phyloP scores from a whole-genome alignment of 2,329 filamentous ascomycete species.

The Trichophyton mentagrophytes region DNA sequence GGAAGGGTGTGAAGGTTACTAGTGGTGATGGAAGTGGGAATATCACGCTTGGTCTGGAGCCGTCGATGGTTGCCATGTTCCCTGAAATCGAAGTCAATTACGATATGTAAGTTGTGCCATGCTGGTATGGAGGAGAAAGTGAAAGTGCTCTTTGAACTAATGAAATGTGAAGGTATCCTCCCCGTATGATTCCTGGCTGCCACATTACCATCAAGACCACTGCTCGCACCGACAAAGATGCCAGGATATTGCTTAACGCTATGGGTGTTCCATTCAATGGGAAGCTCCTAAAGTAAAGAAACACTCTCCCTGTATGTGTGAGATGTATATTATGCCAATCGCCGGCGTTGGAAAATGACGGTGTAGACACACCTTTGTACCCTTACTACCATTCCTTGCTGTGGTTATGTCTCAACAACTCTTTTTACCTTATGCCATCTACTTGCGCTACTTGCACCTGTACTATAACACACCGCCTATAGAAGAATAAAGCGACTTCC shows the following conservation, averaged over 20 bases:
- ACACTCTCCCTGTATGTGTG: neutral
- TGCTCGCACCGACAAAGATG: conserved; percentile 73
- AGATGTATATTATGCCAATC: neutral
- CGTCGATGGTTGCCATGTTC: conserved; percentile 67
- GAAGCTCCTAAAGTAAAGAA: conserved; percentile 45
- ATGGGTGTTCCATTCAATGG: conserved; percentile 74
- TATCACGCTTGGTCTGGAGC: conserved; percentile 64
- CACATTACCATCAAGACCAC: conserved; percentile 75
- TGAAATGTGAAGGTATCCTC: conserved; percentile 41
- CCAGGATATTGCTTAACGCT: conserved; percentile 58
- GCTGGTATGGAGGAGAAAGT: too few relatives aligned
- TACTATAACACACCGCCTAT: neutral
- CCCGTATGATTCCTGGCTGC: conserved; percentile 71
- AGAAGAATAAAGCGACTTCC: neutral
- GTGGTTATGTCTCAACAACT: neutral
- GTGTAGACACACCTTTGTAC: neutral
- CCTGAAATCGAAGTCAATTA: conserved; percentile 93
- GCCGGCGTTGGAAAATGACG: neutral
- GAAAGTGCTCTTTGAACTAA: neutral
- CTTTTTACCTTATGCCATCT: neutral
- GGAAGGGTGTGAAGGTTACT: conserved; percentile 61
- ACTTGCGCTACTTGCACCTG: neutral
- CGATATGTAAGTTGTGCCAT: conserved; percentile 55
- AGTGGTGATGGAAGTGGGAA: conserved; percentile 85
- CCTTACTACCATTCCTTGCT: neutral